A percentile compares a stretch with the other conserved stretches of the same genome.
Conservation (phyloP, 1,284 basidiomycete genomes). For the Salmacisia buchloeana region DNA sequence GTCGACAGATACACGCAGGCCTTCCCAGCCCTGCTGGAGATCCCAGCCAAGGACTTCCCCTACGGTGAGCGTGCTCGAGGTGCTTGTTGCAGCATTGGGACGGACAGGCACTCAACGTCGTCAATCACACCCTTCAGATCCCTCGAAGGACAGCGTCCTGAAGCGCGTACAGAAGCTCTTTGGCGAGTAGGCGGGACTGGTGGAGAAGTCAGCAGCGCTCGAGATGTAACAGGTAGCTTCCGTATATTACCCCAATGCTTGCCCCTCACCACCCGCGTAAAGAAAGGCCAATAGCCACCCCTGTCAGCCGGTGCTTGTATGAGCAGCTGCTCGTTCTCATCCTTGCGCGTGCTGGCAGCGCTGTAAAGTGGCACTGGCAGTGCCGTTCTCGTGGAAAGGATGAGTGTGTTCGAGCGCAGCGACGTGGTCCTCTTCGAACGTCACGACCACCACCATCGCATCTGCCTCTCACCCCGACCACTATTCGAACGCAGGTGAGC, state of each 20-base stretch:
- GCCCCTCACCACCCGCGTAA: not conserved
- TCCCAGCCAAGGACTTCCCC: conserved; percentile 74
- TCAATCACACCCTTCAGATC: conserved; percentile 66
- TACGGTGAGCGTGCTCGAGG: conserved; percentile 49
- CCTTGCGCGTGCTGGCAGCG: too few species aligned
- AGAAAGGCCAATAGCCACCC: too few species aligned
- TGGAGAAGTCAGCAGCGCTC: too few species aligned
- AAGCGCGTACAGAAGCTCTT: conserved; percentile 81
- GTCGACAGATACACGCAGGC: conserved; percentile 93
- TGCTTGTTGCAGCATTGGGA: too few species aligned
- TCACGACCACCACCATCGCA: not conserved
- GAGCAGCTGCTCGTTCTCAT: too few species aligned
- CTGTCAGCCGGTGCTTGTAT: too few species aligned
- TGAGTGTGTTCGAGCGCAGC: too few species aligned
- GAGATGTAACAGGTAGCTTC: too few species aligned
- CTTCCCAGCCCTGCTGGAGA: conserved; percentile 94
- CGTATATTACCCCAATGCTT: too few species aligned
- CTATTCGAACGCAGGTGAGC: not conserved
- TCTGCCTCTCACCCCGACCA: not conserved
- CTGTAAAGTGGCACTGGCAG: too few species aligned
- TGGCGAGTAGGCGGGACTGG: conserved; percentile 30
- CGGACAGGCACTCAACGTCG: too few species aligned
- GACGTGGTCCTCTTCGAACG: not conserved
- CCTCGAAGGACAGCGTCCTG: conserved; percentile 90
- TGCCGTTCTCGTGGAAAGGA: too few species aligned